Evolutionary conservation across 1,284 basidiomycete species (phyloP), one percentile per base, ranked within the genome.

Genomic region (Laetiporus sulphureus): DNA sequence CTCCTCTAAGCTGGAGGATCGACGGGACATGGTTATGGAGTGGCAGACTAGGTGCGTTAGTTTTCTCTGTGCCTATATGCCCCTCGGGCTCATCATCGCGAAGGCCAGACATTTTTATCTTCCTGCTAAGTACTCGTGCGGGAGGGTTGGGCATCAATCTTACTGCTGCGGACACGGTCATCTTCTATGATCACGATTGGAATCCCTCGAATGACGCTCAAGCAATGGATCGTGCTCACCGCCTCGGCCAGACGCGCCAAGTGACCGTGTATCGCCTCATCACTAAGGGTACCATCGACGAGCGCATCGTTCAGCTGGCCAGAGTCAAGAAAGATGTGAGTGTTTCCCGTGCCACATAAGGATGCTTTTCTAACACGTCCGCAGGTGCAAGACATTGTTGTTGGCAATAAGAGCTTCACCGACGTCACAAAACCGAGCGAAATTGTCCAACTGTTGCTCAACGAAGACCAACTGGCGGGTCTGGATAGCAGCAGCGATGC

Each of bases 151-250:
- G 96, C 57, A 99, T 99, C 73, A 99, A 99, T 62, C 68, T 99
- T 42, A 99, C 95, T 1, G 95, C 95, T 2, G 96, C 96, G 3
- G 93, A 97, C 60, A 98, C 96, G 1, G 96, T 99, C 50, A 71
- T 99, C 44, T 99, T 99, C 65, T 97, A 98, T 62, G 96, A 99
- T 61, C 93, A 96, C 58, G 96, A 99, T 59, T 99, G 96, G 96
- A 99, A 99, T 63, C 96, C 94, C 12, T 95, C 91, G 21, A 99
- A 99, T 60, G 96, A 99, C 62, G 91, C 93, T 31, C 96, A 99
- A 64, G 96, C 96, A 10, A 99, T 99, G 96, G 96, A 99, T 61
- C 90, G 96, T 56, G 96, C 96, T 15, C 96, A 99, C 69, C 91
- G 96, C 58, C 77, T 99, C 11, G 96, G 96, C 27, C 96, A 99